phyloP scores from a whole-genome alignment of 129 eudicot genomes.

The Calendula officinalis region DNA sequence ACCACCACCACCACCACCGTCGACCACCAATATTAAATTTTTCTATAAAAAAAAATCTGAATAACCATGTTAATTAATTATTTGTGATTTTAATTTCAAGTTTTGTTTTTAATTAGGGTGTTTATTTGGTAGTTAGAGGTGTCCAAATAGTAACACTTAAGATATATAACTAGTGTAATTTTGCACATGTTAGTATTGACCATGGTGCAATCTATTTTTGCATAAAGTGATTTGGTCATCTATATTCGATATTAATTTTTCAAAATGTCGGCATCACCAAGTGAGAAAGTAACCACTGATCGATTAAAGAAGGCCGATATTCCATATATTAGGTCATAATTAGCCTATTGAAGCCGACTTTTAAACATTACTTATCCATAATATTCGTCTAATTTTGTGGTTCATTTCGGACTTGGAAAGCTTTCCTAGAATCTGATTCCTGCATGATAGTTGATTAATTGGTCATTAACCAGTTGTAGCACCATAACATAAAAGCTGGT shows the following conservation, averaged over 20 bases:
- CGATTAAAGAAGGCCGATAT: not conserved
- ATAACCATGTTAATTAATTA: too few species aligned
- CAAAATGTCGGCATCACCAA: not conserved
- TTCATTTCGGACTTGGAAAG: slow-evolving; percentile 11
- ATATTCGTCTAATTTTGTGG: slow-evolving; percentile 7
- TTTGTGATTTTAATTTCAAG: too few species aligned
- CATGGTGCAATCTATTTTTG: not conserved
- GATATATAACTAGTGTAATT: not conserved
- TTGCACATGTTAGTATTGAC: slow-evolving; percentile 7
- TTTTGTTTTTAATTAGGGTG: too few species aligned
- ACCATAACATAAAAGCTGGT: slow-evolving; percentile 9
- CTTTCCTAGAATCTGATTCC: slow-evolving; percentile 30
- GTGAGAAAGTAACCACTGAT: slow-evolving; percentile 6
- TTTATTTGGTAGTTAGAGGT: too few species aligned
- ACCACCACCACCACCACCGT: too few species aligned
- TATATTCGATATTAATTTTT: not conserved
- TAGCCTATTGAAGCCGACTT: not conserved
- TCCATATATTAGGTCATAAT: not conserved
- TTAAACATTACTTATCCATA: not conserved
- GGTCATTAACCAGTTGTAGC: slow-evolving; percentile 14
- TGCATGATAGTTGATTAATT: slow-evolving; percentile 5
- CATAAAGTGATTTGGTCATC: not conserved
- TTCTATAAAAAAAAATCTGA: too few species aligned
- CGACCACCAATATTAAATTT: too few species aligned
- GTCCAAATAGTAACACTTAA: too few species aligned